A percentile compares a stretch with the other conserved stretches of the same genome.
phyloP scores from a whole-genome alignment of 192 early-diverging fungal genomes.

The Coemansia sp. region DNA sequence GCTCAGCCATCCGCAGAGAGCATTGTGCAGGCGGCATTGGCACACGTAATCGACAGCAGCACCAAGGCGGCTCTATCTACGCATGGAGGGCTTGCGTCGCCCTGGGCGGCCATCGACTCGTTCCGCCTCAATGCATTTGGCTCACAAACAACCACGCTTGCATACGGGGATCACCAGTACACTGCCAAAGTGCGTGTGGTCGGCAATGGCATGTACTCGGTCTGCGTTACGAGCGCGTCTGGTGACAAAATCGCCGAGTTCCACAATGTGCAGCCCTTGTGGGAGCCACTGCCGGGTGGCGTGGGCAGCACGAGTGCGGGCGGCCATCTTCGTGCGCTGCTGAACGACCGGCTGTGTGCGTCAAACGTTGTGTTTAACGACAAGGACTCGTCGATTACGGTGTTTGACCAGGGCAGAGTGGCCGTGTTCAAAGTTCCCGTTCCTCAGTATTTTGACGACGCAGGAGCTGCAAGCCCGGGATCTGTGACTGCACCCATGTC shows the following conservation, averaged over 20 bases:
- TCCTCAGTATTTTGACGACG: constrained; percentile 58
- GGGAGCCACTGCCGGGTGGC: constrained; percentile 17
- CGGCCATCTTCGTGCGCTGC: constrained; percentile 56
- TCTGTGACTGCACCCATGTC: constrained; percentile 93
- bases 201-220: constrained; percentile 14
- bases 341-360: constrained; percentile 63
- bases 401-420: constrained; percentile 60
- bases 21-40: constrained; percentile 71
- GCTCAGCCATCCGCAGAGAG: constrained; percentile 29
- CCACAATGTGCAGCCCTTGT: constrained; percentile 12
- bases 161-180: constrained; percentile 25
- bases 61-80: constrained; percentile 4
- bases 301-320: constrained; percentile 49
- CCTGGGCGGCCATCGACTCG: constrained; percentile 45
- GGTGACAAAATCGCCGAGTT: constrained; percentile 13
- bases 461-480: constrained; percentile 50
- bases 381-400: constrained; percentile 55
- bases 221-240: constrained; percentile 7
- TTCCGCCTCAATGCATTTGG: constrained; percentile 53
- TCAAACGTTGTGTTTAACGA: constrained; percentile 65
- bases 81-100: constrained; percentile 17
- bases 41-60: constrained; percentile 41
- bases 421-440: constrained; percentile 56
- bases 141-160: constrained; percentile 19
- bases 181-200: constrained; percentile 19